Conservation (phyloP, 176 grass and related monocot species). For the Triticum monococcum region DNA sequence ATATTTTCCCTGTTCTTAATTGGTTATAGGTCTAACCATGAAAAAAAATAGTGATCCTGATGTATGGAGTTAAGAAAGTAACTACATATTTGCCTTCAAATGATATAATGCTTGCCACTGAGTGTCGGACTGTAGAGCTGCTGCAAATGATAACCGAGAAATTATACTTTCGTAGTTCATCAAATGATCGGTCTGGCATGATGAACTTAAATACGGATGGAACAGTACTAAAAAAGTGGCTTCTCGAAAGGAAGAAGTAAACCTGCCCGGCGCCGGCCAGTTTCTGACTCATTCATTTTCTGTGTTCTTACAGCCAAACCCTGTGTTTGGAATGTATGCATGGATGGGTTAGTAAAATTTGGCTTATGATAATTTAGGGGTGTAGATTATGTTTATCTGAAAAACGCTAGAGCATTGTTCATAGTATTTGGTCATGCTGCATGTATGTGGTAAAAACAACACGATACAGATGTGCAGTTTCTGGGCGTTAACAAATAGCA, state of each 20-base stretch:
- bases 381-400: background rate
- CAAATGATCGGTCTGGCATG: background rate
- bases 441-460: background rate
- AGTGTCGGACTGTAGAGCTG: background rate
- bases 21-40: background rate
- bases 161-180: background rate
- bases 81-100: background rate
- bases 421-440: background rate
- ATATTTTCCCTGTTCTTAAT: slow-evolving; percentile 18
- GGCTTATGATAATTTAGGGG: background rate
- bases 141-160: slow-evolving; percentile 2
- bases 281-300: slow-evolving; percentile 19
- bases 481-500: background rate
- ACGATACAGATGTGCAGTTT: background rate
- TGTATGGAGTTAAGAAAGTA: background rate
- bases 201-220: background rate
- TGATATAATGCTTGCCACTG: background rate
- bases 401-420: background rate
- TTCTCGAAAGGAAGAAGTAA: background rate
- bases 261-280: background rate
- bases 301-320: background rate
- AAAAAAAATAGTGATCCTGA: background rate
- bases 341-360: background rate
- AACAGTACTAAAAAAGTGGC: background rate
- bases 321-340: background rate